A percentile compares a stretch with the other conserved stretches of the same genome.
phyloP scores from a whole-genome alignment of 495 filamentous ascomycete genomes.

The Aspergillus affinis region DNA sequence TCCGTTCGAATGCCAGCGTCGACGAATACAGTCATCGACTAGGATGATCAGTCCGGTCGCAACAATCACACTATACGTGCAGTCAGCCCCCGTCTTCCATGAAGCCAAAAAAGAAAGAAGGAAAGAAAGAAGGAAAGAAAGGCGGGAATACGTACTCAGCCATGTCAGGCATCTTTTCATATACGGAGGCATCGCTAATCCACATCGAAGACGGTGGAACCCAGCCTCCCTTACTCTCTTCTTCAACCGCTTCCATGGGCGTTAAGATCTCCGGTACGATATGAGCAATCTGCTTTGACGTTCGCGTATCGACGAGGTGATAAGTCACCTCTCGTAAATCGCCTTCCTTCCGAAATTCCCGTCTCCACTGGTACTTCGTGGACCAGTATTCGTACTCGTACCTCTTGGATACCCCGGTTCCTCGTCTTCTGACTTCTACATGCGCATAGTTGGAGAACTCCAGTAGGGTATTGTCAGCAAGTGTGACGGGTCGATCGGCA shows the following conservation, averaged over 20 bases:
- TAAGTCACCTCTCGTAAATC: constrained; percentile 66
- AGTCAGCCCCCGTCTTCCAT: constrained; percentile 21
- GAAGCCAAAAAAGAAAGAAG: neutral
- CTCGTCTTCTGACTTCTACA: constrained; percentile 74
- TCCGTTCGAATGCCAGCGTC: constrained; percentile 70
- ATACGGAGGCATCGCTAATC: constrained; percentile 71
- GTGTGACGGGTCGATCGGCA: constrained; percentile 38
- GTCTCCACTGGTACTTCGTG: constrained; percentile 80
- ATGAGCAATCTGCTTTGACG: constrained; percentile 67
- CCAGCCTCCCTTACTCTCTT: constrained; percentile 82
- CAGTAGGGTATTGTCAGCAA: constrained; percentile 73
- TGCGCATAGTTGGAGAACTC: constrained; percentile 98
- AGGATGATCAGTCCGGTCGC: constrained; percentile 87
- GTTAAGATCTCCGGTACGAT: constrained; percentile 81
- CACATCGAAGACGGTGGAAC: constrained; percentile 86
- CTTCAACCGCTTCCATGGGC: constrained; percentile 65
- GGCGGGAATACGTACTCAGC: constrained; percentile 84
- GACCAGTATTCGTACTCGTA: constrained; percentile 96
- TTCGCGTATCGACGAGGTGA: constrained; percentile 69
- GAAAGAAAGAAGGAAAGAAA: constrained; percentile 3
- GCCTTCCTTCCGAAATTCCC: constrained; percentile 62
- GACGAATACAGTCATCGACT: constrained; percentile 88
- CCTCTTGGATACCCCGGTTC: constrained; percentile 67
- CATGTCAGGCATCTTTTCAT: constrained; percentile 71
- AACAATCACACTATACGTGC: constrained; percentile 70